Evolutionary conservation across 805 yeast species (phyloP).

Genomic region (Wickerhamiella cacticola): DNA sequence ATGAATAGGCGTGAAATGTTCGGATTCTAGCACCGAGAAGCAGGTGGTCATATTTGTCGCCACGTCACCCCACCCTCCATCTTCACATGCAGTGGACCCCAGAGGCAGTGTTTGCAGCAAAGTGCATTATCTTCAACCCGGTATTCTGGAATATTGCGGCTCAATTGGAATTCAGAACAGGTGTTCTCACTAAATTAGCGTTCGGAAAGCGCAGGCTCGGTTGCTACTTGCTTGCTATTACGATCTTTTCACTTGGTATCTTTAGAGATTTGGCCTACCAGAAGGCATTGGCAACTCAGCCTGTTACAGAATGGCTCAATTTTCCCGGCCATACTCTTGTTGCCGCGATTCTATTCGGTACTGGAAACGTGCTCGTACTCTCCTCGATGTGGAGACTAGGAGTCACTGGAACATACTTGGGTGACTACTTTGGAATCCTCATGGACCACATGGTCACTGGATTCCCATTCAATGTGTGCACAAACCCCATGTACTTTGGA

Average conservation of each 20-base stretch:
- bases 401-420: conserved; percentile 89
- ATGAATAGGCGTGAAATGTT: no score
- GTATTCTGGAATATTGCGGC: conserved; percentile 93
- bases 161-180: conserved; percentile 67
- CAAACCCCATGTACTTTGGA: conserved; percentile 97
- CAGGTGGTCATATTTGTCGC: neutral
- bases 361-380: conserved; percentile 71
- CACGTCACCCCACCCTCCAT: conserved; percentile 2
- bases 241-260: conserved; percentile 78
- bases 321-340: conserved; percentile 33
- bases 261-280: conserved; percentile 64
- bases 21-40: neutral
- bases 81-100: conserved; percentile 12
- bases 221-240: conserved; percentile 70
- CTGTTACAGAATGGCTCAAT: conserved; percentile 44
- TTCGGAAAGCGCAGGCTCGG: conserved; percentile 59
- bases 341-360: conserved; percentile 45
- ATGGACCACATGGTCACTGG: conserved; percentile 82
- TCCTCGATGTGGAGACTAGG: conserved; percentile 88
- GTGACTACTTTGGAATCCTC: conserved; percentile 93
- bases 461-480: conserved; percentile 83
- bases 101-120: conserved; percentile 18
- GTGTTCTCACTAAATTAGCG: conserved; percentile 59
- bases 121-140: conserved; percentile 71
- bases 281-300: conserved; percentile 59